Conservation (phyloP, 306 rosid genomes). For the Pyrus betulifolia region DNA sequence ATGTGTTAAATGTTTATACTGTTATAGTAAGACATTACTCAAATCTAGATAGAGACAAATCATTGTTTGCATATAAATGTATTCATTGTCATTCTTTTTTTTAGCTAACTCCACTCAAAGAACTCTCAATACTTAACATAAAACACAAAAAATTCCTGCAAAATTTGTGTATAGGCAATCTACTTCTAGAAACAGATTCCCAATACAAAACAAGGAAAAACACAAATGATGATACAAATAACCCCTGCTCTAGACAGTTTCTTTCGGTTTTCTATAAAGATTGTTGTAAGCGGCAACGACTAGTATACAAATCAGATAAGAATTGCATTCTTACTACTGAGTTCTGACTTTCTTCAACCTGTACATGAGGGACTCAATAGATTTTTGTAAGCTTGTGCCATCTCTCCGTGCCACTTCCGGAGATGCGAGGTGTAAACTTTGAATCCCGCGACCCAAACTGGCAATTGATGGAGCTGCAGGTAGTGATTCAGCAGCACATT, state of each 20-base stretch:
- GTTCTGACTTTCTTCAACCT: slow-evolving; percentile 46
- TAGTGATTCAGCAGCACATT: slow-evolving; percentile 49
- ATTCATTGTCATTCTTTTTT: background rate
- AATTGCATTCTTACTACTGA: slow-evolving; percentile 22
- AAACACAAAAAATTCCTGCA: background rate
- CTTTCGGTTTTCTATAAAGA: background rate
- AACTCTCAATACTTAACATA: background rate
- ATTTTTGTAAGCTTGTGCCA: slow-evolving; percentile 47
- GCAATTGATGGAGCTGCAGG: slow-evolving; percentile 77
- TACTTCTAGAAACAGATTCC: background rate
- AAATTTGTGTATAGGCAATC: background rate
- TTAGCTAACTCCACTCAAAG: background rate
- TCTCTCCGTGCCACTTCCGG: slow-evolving; percentile 38
- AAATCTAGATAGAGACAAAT: background rate
- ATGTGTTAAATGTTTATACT: too few relatives aligned
- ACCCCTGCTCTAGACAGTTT: background rate
- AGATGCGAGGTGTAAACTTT: slow-evolving; percentile 46
- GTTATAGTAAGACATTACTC: too few relatives aligned
- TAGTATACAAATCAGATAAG: background rate
- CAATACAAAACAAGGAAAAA: background rate
- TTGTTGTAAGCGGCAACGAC: background rate
- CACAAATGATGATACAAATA: background rate
- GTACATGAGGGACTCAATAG: slow-evolving; percentile 46
- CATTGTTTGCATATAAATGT: background rate
- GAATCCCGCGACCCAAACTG: slow-evolving; percentile 69